phyloP scores from a whole-genome alignment of 495 filamentous ascomycete species.

The Aspergillus biplanus region DNA sequence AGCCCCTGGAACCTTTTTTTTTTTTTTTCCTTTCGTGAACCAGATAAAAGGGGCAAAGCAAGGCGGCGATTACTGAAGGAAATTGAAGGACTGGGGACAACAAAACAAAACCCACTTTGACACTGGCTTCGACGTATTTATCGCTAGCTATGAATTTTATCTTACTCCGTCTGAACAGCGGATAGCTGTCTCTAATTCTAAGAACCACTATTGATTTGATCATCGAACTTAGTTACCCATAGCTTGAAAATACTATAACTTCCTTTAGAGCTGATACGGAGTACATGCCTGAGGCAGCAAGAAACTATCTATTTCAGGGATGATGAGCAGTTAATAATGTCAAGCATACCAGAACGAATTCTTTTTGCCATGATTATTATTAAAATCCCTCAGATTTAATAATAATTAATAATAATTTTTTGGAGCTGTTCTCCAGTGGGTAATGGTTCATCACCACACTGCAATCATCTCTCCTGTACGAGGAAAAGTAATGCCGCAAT shows the following conservation, averaged over 20 bases:
- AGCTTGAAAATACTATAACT: neutral
- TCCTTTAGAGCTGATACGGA: neutral
- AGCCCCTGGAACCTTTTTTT: constrained; percentile 18
- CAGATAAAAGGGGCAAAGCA: constrained; percentile 22
- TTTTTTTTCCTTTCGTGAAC: neutral
- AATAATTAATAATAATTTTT: no score
- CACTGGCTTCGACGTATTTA: constrained; percentile 6
- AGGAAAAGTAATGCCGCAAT: no score
- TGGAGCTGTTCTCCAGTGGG: no score
- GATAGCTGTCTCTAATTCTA: neutral
- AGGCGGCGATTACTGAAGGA: constrained; percentile 13
- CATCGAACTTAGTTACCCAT: neutral
- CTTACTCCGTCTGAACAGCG: neutral
- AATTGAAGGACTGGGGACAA: constrained; percentile 16
- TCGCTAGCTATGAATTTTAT: neutral
- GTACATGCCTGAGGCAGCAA: constrained; percentile 2
- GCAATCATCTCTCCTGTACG: no score
- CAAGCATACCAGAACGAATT: no score
- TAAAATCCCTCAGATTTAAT: no score
- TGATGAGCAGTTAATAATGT: neutral
- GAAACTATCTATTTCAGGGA: neutral
- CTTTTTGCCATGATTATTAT: no score
- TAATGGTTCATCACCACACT: no score
- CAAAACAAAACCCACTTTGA: constrained; percentile 4
- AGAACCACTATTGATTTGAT: neutral